phyloP scores from a whole-genome alignment of 2,329 filamentous ascomycete species.

The Dichotomopilus funicola region DNA sequence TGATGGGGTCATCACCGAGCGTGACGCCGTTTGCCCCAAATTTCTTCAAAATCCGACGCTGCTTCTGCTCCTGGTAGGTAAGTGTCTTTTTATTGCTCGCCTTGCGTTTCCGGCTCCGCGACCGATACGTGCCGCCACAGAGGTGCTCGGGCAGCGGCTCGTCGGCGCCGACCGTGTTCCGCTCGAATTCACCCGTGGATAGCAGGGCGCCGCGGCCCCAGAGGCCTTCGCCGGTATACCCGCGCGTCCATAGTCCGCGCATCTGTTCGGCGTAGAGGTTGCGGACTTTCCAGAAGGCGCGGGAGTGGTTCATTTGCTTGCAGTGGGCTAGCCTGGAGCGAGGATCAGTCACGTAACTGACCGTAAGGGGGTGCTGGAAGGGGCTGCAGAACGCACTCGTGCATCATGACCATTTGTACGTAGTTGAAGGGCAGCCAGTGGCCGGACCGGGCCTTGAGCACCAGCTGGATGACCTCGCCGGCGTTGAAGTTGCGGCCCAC shows the following conservation, averaged over 20 bases:
- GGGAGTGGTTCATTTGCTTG: constrained; percentile 85
- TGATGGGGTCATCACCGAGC: constrained; percentile 62
- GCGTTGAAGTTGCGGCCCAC: constrained; percentile 87
- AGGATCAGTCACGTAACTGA: constrained; percentile 6
- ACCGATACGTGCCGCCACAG: constrained; percentile 74
- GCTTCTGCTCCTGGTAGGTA: constrained; percentile 66
- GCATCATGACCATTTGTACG: constrained; percentile 94
- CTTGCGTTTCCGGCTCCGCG: constrained; percentile 49
- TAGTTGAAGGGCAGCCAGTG: constrained; percentile 76
- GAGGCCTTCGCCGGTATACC: constrained; percentile 74
- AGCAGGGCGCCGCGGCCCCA: constrained; percentile 69
- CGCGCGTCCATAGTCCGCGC: constrained; percentile 59
- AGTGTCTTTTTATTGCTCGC: constrained; percentile 38
- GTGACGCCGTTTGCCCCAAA: constrained; percentile 65
- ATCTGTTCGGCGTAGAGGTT: constrained; percentile 68
- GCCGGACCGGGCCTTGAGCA: constrained; percentile 61
- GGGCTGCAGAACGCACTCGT: constrained; percentile 46
- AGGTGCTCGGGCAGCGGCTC: constrained; percentile 63
- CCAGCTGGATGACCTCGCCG: constrained; percentile 79
- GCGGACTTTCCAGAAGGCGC: constrained; percentile 72
- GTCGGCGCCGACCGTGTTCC: constrained; percentile 43
- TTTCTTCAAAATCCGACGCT: constrained; percentile 65
- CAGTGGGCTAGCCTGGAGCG: constrained; percentile 63
- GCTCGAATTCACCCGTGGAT: constrained; percentile 53
- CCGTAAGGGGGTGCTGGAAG: not conserved